phyloP scores from a whole-genome alignment of 257 asterid species.

The Agastache rugosa region DNA sequence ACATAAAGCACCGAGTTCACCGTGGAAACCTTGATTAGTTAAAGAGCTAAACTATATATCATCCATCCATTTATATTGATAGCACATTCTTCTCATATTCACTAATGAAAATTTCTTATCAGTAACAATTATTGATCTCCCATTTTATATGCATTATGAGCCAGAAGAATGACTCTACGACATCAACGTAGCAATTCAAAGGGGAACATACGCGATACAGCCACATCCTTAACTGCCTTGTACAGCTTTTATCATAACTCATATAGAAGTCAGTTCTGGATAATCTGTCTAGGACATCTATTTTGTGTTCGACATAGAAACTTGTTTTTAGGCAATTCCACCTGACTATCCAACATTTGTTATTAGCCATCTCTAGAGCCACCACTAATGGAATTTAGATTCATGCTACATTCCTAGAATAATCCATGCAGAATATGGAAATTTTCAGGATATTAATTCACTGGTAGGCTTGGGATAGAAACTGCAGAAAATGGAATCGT shows the following conservation, averaged over 20 bases:
- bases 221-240: constrained; percentile 4
- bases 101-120: background rate
- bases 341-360: background rate
- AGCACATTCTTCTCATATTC: background rate
- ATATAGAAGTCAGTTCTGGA: background rate
- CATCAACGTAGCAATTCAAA: constrained; percentile 3
- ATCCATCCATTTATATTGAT: constrained; percentile 1
- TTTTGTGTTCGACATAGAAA: background rate
- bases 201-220: background rate
- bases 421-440: background rate
- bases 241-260: background rate
- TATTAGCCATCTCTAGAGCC: background rate
- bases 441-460: background rate
- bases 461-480: background rate
- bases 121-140: background rate
- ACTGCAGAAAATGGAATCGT: background rate
- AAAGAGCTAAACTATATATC: constrained; percentile 12
- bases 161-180: background rate
- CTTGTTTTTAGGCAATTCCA: background rate
- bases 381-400: background rate
- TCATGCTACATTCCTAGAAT: background rate
- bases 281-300: background rate
- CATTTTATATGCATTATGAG: background rate
- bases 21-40: background rate
- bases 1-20: background rate